These are phyloP conservation scores for Perilla frutescens DNA, from an alignment of 257 asterid species.

Conservation along the genomic window DNA sequence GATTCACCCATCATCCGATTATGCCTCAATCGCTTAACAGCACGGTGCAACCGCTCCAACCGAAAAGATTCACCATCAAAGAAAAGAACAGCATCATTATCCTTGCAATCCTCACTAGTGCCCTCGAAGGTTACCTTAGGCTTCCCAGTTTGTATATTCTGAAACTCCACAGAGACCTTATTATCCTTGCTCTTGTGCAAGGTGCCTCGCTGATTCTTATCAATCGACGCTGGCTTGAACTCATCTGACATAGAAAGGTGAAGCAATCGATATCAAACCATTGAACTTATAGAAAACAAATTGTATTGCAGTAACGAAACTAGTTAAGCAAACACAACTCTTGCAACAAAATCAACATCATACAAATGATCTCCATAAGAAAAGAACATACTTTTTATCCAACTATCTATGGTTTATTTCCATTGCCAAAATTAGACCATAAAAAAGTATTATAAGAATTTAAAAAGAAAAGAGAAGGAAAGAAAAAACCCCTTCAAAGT, in stretches of 20 bases:
- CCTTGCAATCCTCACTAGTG: slow-evolving; percentile 91
- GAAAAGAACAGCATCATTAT: slow-evolving; percentile 88
- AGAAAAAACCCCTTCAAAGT: not conserved
- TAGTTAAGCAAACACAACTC: not conserved
- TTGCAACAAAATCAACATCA: not conserved
- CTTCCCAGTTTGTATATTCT: slow-evolving; percentile 83
- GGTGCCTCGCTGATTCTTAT: slow-evolving; percentile 82
- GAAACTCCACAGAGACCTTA: slow-evolving; percentile 85
- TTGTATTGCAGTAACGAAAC: not conserved
- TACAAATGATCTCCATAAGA: not conserved
- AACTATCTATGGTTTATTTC: not conserved
- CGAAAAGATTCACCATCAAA: slow-evolving; percentile 87
- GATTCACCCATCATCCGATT: slow-evolving; percentile 79
- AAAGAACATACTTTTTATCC: not conserved
- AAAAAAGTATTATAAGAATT: not conserved
- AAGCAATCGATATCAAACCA: slow-evolving; percentile 9
- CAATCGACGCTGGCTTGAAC: slow-evolving; percentile 97
- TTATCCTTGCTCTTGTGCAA: slow-evolving; percentile 92
- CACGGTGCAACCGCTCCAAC: slow-evolving; percentile 87
- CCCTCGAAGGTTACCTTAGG: slow-evolving; percentile 93
- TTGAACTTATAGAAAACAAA: not conserved
- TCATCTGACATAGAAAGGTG: slow-evolving; percentile 59
- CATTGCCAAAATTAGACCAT: not conserved
- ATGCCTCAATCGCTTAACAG: slow-evolving; percentile 91
- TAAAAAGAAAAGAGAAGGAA: not conserved